Evolutionary conservation across 2,329 filamentous ascomycete genomes (phyloP), one percentile per base, ranked within the genome.

Genomic region (Aspergillaceae sp.): DNA sequence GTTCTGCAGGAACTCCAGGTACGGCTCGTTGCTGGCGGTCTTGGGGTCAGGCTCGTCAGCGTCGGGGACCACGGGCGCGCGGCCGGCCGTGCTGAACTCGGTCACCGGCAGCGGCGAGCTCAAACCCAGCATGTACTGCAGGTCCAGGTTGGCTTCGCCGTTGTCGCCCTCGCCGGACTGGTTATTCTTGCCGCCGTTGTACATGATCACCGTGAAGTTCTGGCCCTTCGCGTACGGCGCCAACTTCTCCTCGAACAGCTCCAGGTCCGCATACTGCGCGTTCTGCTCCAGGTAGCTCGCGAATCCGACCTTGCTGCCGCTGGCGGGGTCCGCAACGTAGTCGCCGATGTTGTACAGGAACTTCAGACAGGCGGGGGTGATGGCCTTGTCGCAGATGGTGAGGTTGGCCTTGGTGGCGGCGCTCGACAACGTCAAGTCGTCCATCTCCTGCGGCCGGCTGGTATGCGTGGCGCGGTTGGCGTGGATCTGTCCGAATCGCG

Each of bases 131-230:
- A 73, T 73, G 49, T 74, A 74, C 53, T 76, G 71, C 34, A 73
- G 64, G 48, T 77, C 74, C 11, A 76, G 62, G 52, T 76, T 75
- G 43, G 72, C 74, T 53, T 76, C 74, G 10, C 68, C 65, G 50
- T 69, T 71, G 51, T 70, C 64, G 7, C 58, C 51, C 2, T 53
- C 54, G 7, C 67, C 60, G 43, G 64, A 59, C 48, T 67, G 63
- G 38, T 65, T 52, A 40, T 69, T 56, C 6, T 63, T 52, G 19
- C 65, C 66, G 51, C 71, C 71, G 41, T 74, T 67, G 40, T 70
- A 68, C 28, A 64, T 56, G 9, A 66, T 60, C 29, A 71, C 70
- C 3, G 61, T 64, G 52, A 75, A 75, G 52, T 69, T 73, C 52
- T 66, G 65, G 3, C 67, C 68, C 5, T 58, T 50, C 27, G 71